phyloP scores from a whole-genome alignment of 1,284 basidiomycete genomes.

The Melampsora americana region DNA sequence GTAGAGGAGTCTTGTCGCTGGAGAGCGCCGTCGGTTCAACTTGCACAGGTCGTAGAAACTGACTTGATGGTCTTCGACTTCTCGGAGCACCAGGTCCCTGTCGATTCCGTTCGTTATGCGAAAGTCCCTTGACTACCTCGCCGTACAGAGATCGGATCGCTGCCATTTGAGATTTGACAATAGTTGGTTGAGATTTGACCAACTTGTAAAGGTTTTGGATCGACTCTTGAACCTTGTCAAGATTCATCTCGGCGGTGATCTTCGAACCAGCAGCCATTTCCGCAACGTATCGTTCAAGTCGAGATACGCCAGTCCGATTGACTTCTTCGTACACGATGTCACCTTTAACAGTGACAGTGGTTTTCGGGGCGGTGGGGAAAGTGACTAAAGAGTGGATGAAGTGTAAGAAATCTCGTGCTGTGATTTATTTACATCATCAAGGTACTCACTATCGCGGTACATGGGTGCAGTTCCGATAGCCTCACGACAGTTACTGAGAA shows the following conservation, averaged over 20 bases:
- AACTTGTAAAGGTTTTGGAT: slow-evolving; percentile 73
- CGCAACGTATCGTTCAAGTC: too few species aligned
- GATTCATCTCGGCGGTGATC: slow-evolving; percentile 64
- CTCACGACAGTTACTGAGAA: slow-evolving; percentile 88
- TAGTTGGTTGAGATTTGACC: slow-evolving; percentile 92
- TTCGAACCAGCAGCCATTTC: slow-evolving; percentile 91
- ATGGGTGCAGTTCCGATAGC: slow-evolving; percentile 76
- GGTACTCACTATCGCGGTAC: slow-evolving; percentile 81
- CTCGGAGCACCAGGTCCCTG: slow-evolving; percentile 56
- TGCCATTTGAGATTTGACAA: slow-evolving; percentile 93
- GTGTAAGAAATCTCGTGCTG: slow-evolving; percentile 59
- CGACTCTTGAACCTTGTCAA: slow-evolving; percentile 94
- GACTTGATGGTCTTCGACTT: slow-evolving; percentile 79
- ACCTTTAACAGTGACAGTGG: slow-evolving; percentile 89
- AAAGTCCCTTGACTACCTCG: slow-evolving; percentile 68
- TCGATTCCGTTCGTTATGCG: slow-evolving; percentile 45
- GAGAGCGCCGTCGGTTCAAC: slow-evolving; percentile 70
- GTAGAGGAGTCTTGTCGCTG: slow-evolving; percentile 84
- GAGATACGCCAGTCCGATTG: slow-evolving; percentile 89
- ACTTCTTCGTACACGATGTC: slow-evolving; percentile 93
- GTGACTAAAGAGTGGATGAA: too few species aligned
- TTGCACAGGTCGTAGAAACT: slow-evolving; percentile 84
- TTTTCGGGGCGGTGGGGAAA: slow-evolving; percentile 94
- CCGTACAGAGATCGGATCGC: slow-evolving; percentile 95
- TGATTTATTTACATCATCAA: slow-evolving; percentile 56